These are phyloP conservation scores for Lentinula novae-zelandiae DNA, from an alignment of 1,284 basidiomycete species.

Conservation along the genomic window DNA sequence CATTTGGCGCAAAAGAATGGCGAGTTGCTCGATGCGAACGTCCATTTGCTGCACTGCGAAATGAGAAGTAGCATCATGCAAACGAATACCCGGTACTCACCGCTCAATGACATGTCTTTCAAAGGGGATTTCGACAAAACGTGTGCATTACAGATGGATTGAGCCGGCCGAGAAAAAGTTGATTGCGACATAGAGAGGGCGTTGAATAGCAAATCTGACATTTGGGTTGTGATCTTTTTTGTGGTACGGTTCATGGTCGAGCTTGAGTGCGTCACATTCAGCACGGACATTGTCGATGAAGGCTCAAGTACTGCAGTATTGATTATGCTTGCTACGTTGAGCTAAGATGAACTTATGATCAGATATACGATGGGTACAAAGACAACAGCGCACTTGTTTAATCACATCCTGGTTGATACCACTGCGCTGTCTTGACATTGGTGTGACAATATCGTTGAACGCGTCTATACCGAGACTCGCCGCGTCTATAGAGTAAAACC, in stretches of 20 bases:
- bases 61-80: not conserved
- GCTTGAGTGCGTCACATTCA: not conserved
- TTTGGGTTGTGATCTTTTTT: not conserved
- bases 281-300: not conserved
- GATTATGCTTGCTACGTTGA: constrained; percentile 20
- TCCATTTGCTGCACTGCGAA: constrained; percentile 45
- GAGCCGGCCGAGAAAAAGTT: not conserved
- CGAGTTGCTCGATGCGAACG: constrained; percentile 39
- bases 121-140: constrained; percentile 18
- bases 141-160: constrained; percentile 6
- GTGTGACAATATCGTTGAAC: not conserved
- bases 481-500: constrained; percentile 50
- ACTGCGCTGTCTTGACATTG: constrained; percentile 3
- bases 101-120: constrained; percentile 34
- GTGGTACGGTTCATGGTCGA: not conserved
- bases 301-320: constrained; percentile 13
- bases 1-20: constrained; percentile 31
- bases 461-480: constrained; percentile 25
- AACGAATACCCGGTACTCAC: constrained; percentile 20
- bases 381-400: constrained; percentile 21
- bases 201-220: not conserved
- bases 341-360: constrained; percentile 11
- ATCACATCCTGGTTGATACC: constrained; percentile 25
- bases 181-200: not conserved
- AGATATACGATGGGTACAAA: not conserved